Percentiles rank a stretch among this genome's conserved stretches.
These are phyloP conservation scores for Datisca glomerata DNA, from an alignment of 306 rosid genomes.

Conservation along the genomic window DNA sequence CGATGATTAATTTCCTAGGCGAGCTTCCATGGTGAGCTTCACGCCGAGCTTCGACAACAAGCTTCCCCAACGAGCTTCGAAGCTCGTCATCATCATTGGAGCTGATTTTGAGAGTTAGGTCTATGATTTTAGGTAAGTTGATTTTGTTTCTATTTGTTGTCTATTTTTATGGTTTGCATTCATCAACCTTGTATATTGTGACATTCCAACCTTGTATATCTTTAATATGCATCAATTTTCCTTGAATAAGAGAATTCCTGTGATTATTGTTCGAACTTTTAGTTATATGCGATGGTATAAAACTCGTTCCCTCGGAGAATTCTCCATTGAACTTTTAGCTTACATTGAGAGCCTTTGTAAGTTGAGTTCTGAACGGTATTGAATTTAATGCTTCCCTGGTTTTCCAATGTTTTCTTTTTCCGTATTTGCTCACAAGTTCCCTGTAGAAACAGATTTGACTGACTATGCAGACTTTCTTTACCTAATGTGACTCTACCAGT, in stretches of 20 bases:
- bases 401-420: slow-evolving; percentile 12
- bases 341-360: slow-evolving; percentile 10
- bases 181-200: slow-evolving; percentile 6
- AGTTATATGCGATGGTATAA: slow-evolving; percentile 4
- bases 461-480: background rate
- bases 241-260: slow-evolving; percentile 4
- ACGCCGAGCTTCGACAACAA: no score
- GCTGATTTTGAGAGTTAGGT: no score
- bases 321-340: no score
- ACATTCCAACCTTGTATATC: no score
- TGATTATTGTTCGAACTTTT: slow-evolving; percentile 8
- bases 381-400: slow-evolving; percentile 8
- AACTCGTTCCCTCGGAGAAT: slow-evolving; percentile 7
- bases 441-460: background rate
- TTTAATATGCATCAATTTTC: slow-evolving; percentile 2
- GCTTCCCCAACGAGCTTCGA: no score
- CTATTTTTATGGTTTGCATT: no score
- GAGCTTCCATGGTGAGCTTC: no score
- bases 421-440: slow-evolving; percentile 1
- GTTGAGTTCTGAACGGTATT: slow-evolving; percentile 12
- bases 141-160: no score
- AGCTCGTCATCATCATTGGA: no score
- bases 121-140: no score
- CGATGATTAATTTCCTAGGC: no score
- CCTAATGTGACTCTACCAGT: no score